A percentile compares a stretch with the other conserved stretches of the same genome.
phyloP scores from a whole-genome alignment of 2,329 filamentous ascomycete genomes.

The Amauroascus niger region DNA sequence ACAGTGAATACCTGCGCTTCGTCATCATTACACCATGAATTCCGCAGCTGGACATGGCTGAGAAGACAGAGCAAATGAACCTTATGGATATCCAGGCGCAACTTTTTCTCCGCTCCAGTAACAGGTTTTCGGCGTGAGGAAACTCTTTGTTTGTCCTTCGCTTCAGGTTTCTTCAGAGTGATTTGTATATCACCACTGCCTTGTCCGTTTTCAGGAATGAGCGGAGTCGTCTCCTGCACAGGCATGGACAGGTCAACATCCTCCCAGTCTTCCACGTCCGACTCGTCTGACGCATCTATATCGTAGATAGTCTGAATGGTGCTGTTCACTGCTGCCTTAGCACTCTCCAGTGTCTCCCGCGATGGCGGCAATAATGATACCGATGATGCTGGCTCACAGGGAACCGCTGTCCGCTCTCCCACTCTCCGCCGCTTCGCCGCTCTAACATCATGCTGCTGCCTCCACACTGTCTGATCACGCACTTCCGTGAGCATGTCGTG shows the following conservation, averaged over 20 bases:
- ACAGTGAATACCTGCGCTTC: conserved; percentile 49
- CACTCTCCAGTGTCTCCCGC: conserved; percentile 1
- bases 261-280: conserved; percentile 49
- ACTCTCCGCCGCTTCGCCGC: conserved; percentile 18
- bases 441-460: neutral
- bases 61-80: conserved; percentile 75
- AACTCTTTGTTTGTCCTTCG: conserved; percentile 20
- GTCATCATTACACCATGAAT: conserved; percentile 78
- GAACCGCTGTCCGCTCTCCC: conserved; percentile 15
- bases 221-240: conserved; percentile 22
- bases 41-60: conserved; percentile 65
- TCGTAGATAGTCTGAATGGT: conserved; percentile 35
- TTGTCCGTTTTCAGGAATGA: conserved; percentile 8
- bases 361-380: neutral
- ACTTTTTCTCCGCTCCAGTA: conserved; percentile 48
- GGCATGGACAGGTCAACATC: conserved; percentile 44
- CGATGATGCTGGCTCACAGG: neutral
- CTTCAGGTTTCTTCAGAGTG: conserved; percentile 29
- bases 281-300: conserved; percentile 44
- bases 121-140: conserved; percentile 42
- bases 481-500: conserved; percentile 14
- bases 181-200: conserved; percentile 27
- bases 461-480: neutral
- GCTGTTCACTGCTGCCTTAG: conserved; percentile 17
- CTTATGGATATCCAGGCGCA: conserved; percentile 72